Evolutionary conservation across 305 asterid genomes (phyloP), one percentile per base, ranked within the genome.

Genomic region (Coffea humblotiana): DNA sequence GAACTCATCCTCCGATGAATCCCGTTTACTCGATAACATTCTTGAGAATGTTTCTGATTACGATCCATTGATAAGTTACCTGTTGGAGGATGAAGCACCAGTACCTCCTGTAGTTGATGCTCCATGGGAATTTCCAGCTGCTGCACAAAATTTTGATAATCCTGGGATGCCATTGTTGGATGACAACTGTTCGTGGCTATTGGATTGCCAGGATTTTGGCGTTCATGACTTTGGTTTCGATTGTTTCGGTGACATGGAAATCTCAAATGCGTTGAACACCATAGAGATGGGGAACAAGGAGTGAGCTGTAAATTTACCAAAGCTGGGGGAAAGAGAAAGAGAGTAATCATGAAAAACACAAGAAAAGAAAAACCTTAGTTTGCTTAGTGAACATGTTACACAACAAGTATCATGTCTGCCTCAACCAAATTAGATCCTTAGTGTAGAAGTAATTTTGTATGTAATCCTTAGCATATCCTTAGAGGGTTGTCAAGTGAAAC

Each of bases 211-310:
- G 74, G 91, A 84, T 74, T 88, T 86, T 77, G 96, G 96, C 11
- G 76, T 92, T 40, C 97, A 90, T 12, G 98, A 94, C 81, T 94
- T 90, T 56, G 97, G 91, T 1, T 76, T 89, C 37, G 83, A 75
- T 74, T 79, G 82, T 72, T 77, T 82, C 40, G 52, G 66, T 75
- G 78, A 81, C 21, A 68, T 80, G 56, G 87, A 87, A 51, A 79
- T 82, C 77, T 77, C 81, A 40, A 84, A 83, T 74, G 72, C 77
- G 54, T 40, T 85, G 37, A 78, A 78, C 75, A 65, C 87, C 1
- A 47, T 87, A 73, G 89, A 84, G 43, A 75, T 69, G 83, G 85
- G 81, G 27, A 82, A 49, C 61, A 78, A 82, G 80, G 63, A 58
- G 72, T 32, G 40, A 79, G 16, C 5, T 16, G 66, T 32, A 74